These are phyloP conservation scores for Colletotrichum noveboracense DNA, from an alignment of 2,329 filamentous ascomycete genomes.

Conservation along the genomic window DNA sequence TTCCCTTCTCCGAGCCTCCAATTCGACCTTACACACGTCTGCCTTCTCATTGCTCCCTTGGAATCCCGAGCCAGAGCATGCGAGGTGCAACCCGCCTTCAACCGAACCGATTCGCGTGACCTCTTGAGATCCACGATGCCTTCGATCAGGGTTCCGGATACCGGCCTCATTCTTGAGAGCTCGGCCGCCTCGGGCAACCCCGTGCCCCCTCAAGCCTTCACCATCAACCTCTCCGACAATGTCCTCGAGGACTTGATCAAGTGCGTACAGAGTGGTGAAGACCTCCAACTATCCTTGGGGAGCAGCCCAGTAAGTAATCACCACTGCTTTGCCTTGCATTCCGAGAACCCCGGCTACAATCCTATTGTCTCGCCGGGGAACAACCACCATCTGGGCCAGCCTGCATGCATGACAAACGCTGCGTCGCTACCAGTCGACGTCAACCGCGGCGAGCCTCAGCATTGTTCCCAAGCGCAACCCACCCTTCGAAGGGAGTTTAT, in stretches of 20 bases:
- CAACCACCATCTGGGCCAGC: not conserved
- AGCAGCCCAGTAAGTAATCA: slow-evolving; percentile 60
- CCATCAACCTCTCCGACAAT: slow-evolving; percentile 61
- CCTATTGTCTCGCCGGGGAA: slow-evolving; percentile 5
- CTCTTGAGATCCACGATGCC: slow-evolving; percentile 45
- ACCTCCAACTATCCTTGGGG: slow-evolving; percentile 63
- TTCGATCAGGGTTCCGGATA: slow-evolving; percentile 60
- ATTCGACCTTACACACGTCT: not conserved
- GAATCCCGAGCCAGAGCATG: slow-evolving; percentile 8
- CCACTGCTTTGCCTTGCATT: not conserved
- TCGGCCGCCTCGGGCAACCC: slow-evolving; percentile 42
- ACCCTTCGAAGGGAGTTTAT: not conserved
- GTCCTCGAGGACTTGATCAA: slow-evolving; percentile 68
- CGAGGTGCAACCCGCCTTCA: slow-evolving; percentile 1
- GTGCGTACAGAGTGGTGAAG: slow-evolving; percentile 60
- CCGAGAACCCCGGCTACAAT: not conserved
- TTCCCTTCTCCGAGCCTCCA: not conserved
- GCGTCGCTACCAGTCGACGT: not conserved
- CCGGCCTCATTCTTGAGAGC: slow-evolving; percentile 62
- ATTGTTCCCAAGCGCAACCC: not conserved
- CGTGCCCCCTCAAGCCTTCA: slow-evolving; percentile 61
- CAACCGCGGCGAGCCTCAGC: not conserved
- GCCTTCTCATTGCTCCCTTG: not conserved
- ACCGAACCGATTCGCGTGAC: slow-evolving; percentile 8
- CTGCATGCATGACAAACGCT: slow-evolving; percentile 2